Conservation (phyloP, 129 eudicot genomes). For the Flaveria brownii region DNA sequence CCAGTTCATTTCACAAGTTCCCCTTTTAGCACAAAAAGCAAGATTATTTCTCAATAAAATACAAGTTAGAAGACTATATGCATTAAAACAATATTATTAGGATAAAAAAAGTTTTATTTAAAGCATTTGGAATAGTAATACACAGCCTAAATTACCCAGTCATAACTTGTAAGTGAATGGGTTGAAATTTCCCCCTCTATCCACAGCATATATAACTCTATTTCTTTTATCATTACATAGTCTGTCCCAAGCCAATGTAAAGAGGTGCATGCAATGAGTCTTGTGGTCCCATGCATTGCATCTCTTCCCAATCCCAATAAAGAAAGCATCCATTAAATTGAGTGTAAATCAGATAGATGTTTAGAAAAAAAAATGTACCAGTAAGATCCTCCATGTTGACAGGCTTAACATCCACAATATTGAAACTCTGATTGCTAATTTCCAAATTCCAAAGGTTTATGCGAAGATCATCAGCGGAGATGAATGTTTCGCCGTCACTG, state of each 20-base stretch:
- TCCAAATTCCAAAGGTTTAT: constrained; percentile 99
- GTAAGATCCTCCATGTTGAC: constrained; percentile 91
- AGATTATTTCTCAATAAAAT: background rate
- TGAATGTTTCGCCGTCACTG: constrained; percentile 97
- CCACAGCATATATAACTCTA: constrained; percentile 5
- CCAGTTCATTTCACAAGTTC: too few relatives aligned
- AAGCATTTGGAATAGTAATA: background rate
- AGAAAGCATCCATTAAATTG: background rate
- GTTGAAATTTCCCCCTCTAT: background rate
- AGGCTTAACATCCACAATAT: constrained; percentile 96
- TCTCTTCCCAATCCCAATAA: constrained; percentile 13
- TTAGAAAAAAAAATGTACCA: constrained; percentile 46
- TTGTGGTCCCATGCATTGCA: constrained; percentile 10
- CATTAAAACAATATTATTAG: background rate
- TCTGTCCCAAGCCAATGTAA: background rate
- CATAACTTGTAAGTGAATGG: background rate
- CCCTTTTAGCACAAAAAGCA: too few relatives aligned
- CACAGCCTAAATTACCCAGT: background rate
- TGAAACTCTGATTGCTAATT: constrained; percentile 92
- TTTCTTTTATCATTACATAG: background rate
- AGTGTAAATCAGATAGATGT: constrained; percentile 3
- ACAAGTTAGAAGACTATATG: background rate
- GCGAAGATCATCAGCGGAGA: constrained; percentile 97
- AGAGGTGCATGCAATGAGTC: constrained; percentile 5
- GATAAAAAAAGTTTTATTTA: background rate